A percentile compares a stretch with the other conserved stretches of the same genome.
Evolutionary conservation across 2,329 filamentous ascomycete species (phyloP).

Genomic region (Pseudopithomyces chartarum): DNA sequence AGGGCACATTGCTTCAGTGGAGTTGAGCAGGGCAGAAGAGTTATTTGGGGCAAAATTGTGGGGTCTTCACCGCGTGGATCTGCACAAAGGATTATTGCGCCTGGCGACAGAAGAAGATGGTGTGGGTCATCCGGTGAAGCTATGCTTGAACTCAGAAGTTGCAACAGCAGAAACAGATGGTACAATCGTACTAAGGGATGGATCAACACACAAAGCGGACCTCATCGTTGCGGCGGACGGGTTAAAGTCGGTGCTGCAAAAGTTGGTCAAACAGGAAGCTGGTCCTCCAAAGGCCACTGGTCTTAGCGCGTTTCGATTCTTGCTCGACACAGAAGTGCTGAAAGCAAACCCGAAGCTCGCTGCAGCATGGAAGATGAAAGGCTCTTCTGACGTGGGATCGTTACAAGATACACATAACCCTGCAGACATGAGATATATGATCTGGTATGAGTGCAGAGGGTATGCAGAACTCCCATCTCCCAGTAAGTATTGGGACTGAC

Average conservation of each 20-base stretch:
- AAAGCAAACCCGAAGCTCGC: background rate
- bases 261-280: background rate
- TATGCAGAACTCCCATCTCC: background rate
- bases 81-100: constrained; percentile 7
- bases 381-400: background rate
- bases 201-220: constrained; percentile 9
- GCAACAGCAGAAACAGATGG: background rate
- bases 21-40: background rate
- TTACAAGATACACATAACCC: constrained; percentile 1
- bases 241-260: constrained; percentile 1
- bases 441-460: constrained; percentile 10
- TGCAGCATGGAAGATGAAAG: background rate
- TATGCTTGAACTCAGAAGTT: background rate
- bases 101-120: constrained; percentile 2
- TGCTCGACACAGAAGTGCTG: constrained; percentile 1
- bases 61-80: constrained; percentile 5
- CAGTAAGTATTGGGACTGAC: background rate
- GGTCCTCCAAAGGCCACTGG: background rate
- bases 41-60: constrained; percentile 1
- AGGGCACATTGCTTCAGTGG: background rate
- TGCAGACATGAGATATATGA: constrained; percentile 7
- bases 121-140: background rate
- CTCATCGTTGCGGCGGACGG: constrained; percentile 13
- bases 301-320: constrained; percentile 10
- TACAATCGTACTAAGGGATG: constrained; percentile 5